phyloP scores from a whole-genome alignment of 2,329 filamentous ascomycete genomes.

The Chaetomiaceae sp. region DNA sequence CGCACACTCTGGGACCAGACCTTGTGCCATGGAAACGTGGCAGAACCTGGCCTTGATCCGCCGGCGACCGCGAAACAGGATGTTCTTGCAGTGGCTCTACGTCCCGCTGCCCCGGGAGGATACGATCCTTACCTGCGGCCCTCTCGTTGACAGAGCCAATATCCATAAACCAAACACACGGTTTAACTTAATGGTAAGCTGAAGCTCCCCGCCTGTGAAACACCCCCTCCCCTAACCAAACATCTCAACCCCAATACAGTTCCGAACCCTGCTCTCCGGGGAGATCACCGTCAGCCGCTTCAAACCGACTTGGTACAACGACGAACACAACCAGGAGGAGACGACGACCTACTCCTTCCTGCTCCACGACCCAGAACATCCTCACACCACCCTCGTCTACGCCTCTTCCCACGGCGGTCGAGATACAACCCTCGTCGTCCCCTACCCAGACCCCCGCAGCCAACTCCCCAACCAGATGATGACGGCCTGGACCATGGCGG shows the following conservation, averaged over 20 bases:
- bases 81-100: background rate
- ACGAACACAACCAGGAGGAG: too few relatives aligned
- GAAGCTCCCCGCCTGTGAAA: too few relatives aligned
- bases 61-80: too few relatives aligned
- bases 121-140: background rate
- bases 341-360: too few relatives aligned
- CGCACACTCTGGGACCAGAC: background rate
- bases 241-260: background rate
- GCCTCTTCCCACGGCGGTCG: too few relatives aligned
- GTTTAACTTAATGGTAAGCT: background rate
- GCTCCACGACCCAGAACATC: too few relatives aligned
- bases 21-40: background rate
- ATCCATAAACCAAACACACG: too few relatives aligned
- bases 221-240: background rate
- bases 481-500: background rate
- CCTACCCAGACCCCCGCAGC: too few relatives aligned
- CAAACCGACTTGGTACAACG: background rate
- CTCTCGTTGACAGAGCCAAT: background rate
- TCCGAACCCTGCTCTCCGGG: background rate
- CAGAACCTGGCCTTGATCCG: too few relatives aligned
- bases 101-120: background rate
- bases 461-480: too few relatives aligned
- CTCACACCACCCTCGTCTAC: too few relatives aligned
- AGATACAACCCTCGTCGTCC: too few relatives aligned
- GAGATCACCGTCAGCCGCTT: background rate